These are phyloP conservation scores for Dacryopinax primogenitus DNA, from an alignment of 768 basidiomycete genomes.

Conservation along the genomic window DNA sequence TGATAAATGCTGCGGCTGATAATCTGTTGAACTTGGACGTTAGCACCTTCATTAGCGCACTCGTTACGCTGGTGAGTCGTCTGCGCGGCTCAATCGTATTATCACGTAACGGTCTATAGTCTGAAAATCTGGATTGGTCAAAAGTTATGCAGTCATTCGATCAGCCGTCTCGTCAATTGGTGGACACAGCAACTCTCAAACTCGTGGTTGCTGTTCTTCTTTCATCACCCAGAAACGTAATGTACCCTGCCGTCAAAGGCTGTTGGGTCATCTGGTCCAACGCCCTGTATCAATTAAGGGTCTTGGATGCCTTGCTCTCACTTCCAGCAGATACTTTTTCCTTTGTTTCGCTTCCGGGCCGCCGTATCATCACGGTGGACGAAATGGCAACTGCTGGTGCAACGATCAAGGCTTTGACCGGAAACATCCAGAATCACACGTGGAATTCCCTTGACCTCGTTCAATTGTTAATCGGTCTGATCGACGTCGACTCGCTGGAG, in stretches of 20 bases:
- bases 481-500: conserved; percentile 56
- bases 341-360: conserved; percentile 76
- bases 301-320: conserved; percentile 79
- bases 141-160: conserved; percentile 77
- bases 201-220: conserved; percentile 77
- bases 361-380: conserved; percentile 72
- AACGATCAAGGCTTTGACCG: conserved; percentile 82
- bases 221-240: conserved; percentile 63
- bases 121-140: conserved; percentile 64
- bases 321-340: conserved; percentile 85
- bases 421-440: conserved; percentile 78
- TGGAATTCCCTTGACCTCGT: conserved; percentile 94
- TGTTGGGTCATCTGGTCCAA: conserved; percentile 84
- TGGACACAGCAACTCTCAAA: conserved; percentile 81
- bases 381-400: conserved; percentile 75
- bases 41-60: conserved; percentile 45
- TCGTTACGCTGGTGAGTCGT: conserved; percentile 50
- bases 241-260: conserved; percentile 66
- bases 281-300: conserved; percentile 67
- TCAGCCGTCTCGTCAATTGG: conserved; percentile 55
- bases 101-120: background rate
- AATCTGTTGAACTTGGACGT: conserved; percentile 32
- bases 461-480: conserved; percentile 69
- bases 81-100: background rate
- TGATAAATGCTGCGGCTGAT: conserved; percentile 59